Evolutionary conservation across 2,329 filamentous ascomycete species (phyloP), one percentile per base, ranked within the genome.

Genomic region (Didymella lethalis): DNA sequence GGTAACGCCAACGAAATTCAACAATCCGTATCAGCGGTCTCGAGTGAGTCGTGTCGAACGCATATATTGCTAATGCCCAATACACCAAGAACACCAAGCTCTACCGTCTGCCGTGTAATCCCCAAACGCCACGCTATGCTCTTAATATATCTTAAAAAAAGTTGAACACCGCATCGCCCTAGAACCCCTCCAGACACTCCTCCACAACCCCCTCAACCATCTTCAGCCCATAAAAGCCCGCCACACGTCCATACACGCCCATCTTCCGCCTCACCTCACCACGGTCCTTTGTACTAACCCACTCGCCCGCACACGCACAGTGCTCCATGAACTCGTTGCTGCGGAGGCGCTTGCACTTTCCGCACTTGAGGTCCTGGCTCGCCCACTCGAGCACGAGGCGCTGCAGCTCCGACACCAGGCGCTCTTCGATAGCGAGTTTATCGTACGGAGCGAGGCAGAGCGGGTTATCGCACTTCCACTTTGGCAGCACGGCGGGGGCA

Each of bases 261-360:
- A 98, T 69, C 73, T 81, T 85, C 73, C 82, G 86, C 70, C 85
- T 78, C 26, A 94, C 80, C 28, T 90, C 90, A 29, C 84, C 86
- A 64, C 84, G 83, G 66, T 88, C 85, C 59, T 93, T 83, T 20
- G 88, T 91, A 64, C 87, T 87, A 18, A 83, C 84, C 95, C 95
- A 99, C 59, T 86, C 85, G 3, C 95, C 95, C 61, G 91, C 92
- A 81, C 95, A 99, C 11, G 89, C 90, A 78, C 96, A 99, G 77
- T 98, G 93, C 76, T 97, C 94, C 88, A 95, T 93, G 69, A 98
- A 96, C 71, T 97, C 94, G 75, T 97, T 98, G 40, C 91, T 84
- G 72, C 92, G 83, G 38, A 97, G 78, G 4, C 79, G 70, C 41
- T 76, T 77, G 68, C 86, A 88, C 67, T 92, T 92, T 31, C 85